Percentiles rank a stretch among this genome's conserved stretches.
Evolutionary conservation across 768 basidiomycete species (phyloP).

Genomic region (Amylocystis lapponica): DNA sequence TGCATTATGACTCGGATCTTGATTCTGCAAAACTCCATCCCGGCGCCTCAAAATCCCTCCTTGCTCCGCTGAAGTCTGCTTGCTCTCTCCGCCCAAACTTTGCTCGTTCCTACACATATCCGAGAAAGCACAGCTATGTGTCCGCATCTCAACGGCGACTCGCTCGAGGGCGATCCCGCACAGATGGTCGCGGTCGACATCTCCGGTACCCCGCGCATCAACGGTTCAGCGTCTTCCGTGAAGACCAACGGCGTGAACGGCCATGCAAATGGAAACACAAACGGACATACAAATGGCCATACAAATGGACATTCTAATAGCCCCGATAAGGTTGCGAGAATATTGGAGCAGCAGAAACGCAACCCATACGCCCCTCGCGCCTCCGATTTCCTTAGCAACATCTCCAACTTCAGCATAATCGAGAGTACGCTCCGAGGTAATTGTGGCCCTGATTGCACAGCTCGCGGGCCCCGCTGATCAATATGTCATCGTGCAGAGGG

Average conservation of each 20-base stretch:
- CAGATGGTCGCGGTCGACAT: slow-evolving; percentile 75
- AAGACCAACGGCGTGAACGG: slow-evolving; percentile 30
- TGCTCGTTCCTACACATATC: too few relatives aligned
- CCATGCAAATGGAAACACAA: slow-evolving; percentile 39
- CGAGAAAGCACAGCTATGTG: slow-evolving; percentile 50
- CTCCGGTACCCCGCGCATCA: too few relatives aligned
- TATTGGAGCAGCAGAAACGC: slow-evolving; percentile 34
- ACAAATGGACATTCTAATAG: slow-evolving; percentile 29
- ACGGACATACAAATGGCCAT: too few relatives aligned
- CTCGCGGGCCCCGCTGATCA: neutral
- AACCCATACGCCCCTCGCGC: slow-evolving; percentile 92
- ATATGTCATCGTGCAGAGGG: slow-evolving; percentile 60
- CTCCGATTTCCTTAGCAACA: slow-evolving; percentile 87
- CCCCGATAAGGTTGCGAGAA: slow-evolving; percentile 19
- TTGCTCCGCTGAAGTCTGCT: too few relatives aligned
- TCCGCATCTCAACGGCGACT: slow-evolving; percentile 50
- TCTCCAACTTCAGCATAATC: slow-evolving; percentile 94
- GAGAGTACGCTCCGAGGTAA: slow-evolving; percentile 92
- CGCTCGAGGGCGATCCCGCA: slow-evolving; percentile 34
- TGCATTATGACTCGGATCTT: too few relatives aligned
- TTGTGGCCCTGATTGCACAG: slow-evolving; percentile 1
- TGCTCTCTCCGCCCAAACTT: too few relatives aligned
- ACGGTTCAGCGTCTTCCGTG: slow-evolving; percentile 28
- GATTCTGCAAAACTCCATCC: too few relatives aligned
- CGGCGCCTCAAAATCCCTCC: too few relatives aligned